These are phyloP conservation scores for Fragilariopsis cylindrus DNA, from an alignment of 108 stramenopile genomes.

Conservation along the genomic window DNA sequence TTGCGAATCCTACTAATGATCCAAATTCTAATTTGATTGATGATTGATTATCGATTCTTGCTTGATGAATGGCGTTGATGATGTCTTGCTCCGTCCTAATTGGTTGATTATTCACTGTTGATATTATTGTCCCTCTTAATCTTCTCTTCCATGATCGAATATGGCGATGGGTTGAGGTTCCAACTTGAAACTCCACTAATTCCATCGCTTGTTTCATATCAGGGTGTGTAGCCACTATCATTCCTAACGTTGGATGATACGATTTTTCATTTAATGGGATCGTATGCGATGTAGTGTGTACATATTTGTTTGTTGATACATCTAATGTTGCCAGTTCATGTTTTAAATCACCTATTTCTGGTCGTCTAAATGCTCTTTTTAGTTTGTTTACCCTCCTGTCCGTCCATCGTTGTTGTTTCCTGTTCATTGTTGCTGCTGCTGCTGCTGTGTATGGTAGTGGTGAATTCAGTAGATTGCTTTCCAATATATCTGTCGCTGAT, in stretches of 20 bases:
- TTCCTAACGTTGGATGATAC: not conserved
- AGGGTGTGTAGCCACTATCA: not conserved
- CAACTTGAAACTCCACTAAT: not conserved
- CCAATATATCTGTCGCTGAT: not conserved
- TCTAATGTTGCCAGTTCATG: too few species aligned
- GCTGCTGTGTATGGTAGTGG: not conserved
- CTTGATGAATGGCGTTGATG: not conserved
- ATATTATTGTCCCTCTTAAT: slow-evolving; percentile 9
- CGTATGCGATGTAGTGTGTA: not conserved
- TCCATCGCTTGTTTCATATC: not conserved
- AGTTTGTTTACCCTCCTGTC: not conserved
- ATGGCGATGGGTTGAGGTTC: not conserved
- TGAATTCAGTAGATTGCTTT: not conserved
- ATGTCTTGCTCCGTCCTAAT: not conserved
- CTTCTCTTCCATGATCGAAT: slow-evolving; percentile 8
- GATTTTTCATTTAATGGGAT: not conserved
- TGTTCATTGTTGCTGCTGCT: not conserved
- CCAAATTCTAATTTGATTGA: not conserved
- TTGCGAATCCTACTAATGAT: not conserved
- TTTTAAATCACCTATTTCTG: too few species aligned
- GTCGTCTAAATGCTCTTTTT: not conserved
- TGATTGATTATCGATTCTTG: too few species aligned
- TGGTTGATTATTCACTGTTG: not conserved
- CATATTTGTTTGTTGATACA: slow-evolving; percentile 1
- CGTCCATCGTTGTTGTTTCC: not conserved